Conservation (phyloP, 1,284 basidiomycete species). For the Leucoagaricus sp. region DNA sequence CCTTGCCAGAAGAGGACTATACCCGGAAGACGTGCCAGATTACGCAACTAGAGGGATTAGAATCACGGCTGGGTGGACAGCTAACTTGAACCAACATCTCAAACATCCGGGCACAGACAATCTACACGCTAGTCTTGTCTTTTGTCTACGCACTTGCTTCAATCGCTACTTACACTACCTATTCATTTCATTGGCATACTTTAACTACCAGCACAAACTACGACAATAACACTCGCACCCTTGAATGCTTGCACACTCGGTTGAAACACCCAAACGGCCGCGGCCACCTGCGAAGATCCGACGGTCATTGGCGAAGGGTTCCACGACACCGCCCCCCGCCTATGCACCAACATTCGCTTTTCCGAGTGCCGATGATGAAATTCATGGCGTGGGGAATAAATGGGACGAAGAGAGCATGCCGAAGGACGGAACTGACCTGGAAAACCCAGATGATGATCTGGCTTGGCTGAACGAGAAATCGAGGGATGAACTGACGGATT, state of each 20-base stretch:
- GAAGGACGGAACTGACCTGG: background rate
- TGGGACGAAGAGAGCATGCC: background rate
- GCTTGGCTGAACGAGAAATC: conserved; percentile 61
- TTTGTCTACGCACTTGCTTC: background rate
- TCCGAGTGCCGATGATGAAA: conserved; percentile 44
- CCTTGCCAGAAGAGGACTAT: background rate
- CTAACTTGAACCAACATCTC: background rate
- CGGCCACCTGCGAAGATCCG: conserved; percentile 62
- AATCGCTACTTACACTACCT: background rate
- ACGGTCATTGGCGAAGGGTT: conserved; percentile 38
- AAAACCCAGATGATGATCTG: conserved; percentile 22
- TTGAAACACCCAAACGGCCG: conserved; percentile 41
- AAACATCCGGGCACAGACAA: background rate
- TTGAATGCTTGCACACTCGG: background rate
- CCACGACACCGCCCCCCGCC: conserved; percentile 19
- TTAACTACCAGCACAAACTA: background rate
- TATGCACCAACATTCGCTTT: conserved; percentile 19
- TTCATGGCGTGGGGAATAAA: conserved; percentile 38
- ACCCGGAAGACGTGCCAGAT: background rate
- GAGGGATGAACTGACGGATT: conserved; percentile 68
- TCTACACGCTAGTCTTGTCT: background rate
- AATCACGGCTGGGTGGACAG: background rate
- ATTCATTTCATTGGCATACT: background rate
- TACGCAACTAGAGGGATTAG: background rate
- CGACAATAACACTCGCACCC: background rate